Base-by-base conservation (phyloP, 805 yeast genomes). In the Blastobotrys mokoenaii region DNA sequence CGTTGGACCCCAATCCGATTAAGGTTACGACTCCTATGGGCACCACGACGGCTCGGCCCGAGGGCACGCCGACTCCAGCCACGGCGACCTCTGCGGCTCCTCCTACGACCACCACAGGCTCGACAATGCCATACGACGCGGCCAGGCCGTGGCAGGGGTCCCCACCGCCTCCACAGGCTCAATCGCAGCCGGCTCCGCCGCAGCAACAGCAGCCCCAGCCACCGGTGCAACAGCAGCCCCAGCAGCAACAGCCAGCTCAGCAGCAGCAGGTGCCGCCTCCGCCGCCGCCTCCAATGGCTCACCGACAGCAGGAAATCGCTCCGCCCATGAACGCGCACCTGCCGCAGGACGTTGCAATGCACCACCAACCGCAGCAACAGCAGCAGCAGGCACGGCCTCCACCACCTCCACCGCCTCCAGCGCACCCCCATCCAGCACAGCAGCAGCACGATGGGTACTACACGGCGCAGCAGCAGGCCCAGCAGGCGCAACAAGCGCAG, bases 1-100 rank as follows among this genome's bases (percentile, higher is more conserved):
- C 96, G 6, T 70, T 83, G 34, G 97, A 90, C 60, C 94, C 95
- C 12, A 82, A 84, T 54, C 94, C 96, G 16, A 88, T 93, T 50
- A 76, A 88, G 48, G 97, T 93, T 12, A 87, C 96, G 1, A 93
- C 98, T 0, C 98, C 99, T 2, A 76, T 84, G 68, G 97, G 97
- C 1, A 82, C 93, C 14, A 80, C 89, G 2, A 77, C 81, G 10
- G 38, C 53, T 4, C 71, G 83, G 49, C 80, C 80, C n/a, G 80
- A 76, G 53, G 71, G 75, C 29, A 71, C 67, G 5, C 57, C 52
- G 12, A 55, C 55, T 22, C 27, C 27, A 48, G 38, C 50, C 43
- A 33, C 38, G 47, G 12, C 46, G 35, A 25, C 45, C 14, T 32
- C 38, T 17, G 22, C 12, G 5, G 7, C 43, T 11, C 41, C 36